A percentile compares a stretch with the other conserved stretches of the same genome.
Evolutionary conservation across 306 rosid species (phyloP).

Genomic region (Comarum palustre): DNA sequence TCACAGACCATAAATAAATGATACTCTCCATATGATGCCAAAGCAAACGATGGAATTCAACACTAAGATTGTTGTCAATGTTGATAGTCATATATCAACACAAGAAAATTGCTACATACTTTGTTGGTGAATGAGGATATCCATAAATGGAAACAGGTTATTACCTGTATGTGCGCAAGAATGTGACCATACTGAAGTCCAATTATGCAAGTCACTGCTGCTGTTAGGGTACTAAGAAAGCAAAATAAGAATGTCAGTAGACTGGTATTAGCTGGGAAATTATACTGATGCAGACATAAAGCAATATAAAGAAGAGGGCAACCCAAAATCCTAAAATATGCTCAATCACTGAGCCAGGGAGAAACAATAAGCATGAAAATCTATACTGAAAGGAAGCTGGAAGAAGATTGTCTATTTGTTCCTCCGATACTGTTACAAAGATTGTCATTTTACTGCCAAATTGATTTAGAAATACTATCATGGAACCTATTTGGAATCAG

Average conservation of each 20-base stretch:
- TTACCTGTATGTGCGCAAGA: constrained; percentile 75
- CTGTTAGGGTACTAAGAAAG: constrained; percentile 68
- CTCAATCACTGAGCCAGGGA: not conserved
- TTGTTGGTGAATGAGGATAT: not conserved
- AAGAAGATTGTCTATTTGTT: not conserved
- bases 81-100: constrained; percentile 4
- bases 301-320: not conserved
- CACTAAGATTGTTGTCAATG: not conserved
- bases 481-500: no score
- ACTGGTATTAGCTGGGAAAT: not conserved
- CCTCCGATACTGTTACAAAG: not conserved
- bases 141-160: not conserved
- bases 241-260: constrained; percentile 24
- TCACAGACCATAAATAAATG: not conserved
- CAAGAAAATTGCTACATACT: not conserved
- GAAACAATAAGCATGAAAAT: not conserved
- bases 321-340: not conserved
- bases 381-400: constrained; percentile 1
- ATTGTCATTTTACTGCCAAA: not conserved
- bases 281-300: not conserved
- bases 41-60: not conserved
- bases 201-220: constrained; percentile 83
- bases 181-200: constrained; percentile 94
- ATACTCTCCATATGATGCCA: not conserved
- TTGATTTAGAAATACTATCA: not conserved